phyloP scores from a whole-genome alignment of 2,329 filamentous ascomycete genomes.

The Aphanoascus verrucosus region DNA sequence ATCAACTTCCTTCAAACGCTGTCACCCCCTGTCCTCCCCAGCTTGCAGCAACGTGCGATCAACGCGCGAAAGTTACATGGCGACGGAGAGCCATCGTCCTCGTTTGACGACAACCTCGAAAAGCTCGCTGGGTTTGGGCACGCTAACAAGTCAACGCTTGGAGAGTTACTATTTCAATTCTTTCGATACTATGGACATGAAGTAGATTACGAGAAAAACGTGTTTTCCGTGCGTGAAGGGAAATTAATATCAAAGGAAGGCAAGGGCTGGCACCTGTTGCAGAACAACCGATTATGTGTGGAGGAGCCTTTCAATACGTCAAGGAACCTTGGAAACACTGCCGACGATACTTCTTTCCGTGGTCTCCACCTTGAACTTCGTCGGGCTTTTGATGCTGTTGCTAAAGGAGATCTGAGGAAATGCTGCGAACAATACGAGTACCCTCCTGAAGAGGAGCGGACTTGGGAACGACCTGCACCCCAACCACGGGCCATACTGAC shows the following conservation, averaged over 20 bases:
- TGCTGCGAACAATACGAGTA: conserved; percentile 83
- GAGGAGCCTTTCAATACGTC: conserved; percentile 91
- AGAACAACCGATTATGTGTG: conserved; percentile 80
- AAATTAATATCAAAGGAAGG: conserved; percentile 67
- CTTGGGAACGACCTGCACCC: conserved; percentile 47
- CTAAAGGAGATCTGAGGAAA: conserved; percentile 65
- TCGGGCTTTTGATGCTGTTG: conserved; percentile 72
- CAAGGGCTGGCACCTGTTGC: conserved; percentile 73
- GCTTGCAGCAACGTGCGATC: conserved; percentile 62
- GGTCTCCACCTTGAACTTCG: conserved; percentile 84
- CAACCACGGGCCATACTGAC: conserved; percentile 47
- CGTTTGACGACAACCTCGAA: conserved; percentile 78
- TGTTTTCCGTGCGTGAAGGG: conserved; percentile 75
- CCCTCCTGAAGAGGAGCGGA: conserved; percentile 63
- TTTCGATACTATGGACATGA: conserved; percentile 93
- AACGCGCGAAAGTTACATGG: conserved; percentile 44
- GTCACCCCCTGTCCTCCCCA: conserved; percentile 70
- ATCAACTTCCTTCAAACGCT: conserved; percentile 90
- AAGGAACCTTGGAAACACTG: conserved; percentile 89
- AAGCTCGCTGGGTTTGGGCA: conserved; percentile 62
- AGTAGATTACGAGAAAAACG: conserved; percentile 74
- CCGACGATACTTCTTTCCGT: conserved; percentile 85
- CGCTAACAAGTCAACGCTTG: conserved; percentile 70
- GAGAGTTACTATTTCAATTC: conserved; percentile 85
- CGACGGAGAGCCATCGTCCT: conserved; percentile 50